These are phyloP conservation scores for baker's yeast (Saccharomyces cerevisiae) DNA, from an alignment of 805 yeast species.

Conservation along the genomic window DNA sequence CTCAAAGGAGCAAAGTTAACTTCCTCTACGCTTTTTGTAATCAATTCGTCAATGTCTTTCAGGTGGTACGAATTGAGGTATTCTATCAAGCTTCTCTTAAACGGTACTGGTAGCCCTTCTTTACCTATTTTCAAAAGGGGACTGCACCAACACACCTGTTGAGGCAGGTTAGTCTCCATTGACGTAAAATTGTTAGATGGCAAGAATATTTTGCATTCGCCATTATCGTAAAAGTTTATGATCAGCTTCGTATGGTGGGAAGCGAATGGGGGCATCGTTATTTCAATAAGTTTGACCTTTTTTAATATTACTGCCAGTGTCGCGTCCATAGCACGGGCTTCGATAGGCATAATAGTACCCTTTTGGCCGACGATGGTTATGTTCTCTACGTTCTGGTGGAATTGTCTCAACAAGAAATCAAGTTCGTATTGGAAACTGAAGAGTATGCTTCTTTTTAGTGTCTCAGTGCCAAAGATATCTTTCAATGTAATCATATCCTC, in stretches of 20 bases:
- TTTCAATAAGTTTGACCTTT: constrained; percentile 21
- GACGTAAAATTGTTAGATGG: constrained; percentile 53
- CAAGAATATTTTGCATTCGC: constrained; percentile 42
- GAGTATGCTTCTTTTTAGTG: constrained; percentile 34
- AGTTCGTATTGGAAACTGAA: constrained; percentile 44
- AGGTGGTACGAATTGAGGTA: constrained; percentile 41
- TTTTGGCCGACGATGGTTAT: constrained; percentile 28
- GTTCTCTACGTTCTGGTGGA: constrained; percentile 10
- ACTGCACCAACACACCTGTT: constrained; percentile 61
- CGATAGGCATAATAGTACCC: constrained; percentile 25
- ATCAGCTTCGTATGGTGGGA: constrained; percentile 65
- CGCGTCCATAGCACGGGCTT: constrained; percentile 3
- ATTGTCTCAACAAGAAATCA: constrained; percentile 32
- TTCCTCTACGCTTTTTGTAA: constrained; percentile 19
- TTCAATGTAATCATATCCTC: constrained; percentile 19
- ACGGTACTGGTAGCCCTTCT: constrained; percentile 18
- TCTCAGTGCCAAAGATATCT: constrained; percentile 30
- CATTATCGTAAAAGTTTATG: constrained; percentile 44
- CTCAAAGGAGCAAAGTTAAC: constrained; percentile 41
- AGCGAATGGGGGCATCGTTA: constrained; percentile 34
- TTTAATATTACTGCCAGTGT: constrained; percentile 1
- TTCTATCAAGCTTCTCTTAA: constrained; percentile 37
- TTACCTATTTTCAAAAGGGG: constrained; percentile 31
- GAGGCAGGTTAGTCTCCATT: constrained; percentile 47
- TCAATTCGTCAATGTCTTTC: constrained; percentile 23